These are phyloP conservation scores for Syzygium jambos DNA, from an alignment of 345 rosid species.

Conservation along the genomic window DNA sequence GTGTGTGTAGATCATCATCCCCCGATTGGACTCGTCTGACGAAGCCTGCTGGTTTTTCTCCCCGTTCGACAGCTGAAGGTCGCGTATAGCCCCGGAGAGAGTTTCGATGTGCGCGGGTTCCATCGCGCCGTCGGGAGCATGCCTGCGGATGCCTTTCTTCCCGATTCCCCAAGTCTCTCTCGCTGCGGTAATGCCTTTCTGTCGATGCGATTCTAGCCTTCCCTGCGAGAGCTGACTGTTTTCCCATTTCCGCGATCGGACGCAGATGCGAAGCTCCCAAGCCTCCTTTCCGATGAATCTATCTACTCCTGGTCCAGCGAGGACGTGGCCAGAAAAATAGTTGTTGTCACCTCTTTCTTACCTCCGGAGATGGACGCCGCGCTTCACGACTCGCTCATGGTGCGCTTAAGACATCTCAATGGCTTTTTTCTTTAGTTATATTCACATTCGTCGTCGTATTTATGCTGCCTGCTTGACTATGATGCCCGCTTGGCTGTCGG, in stretches of 20 bases:
- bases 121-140: conserved; percentile 70
- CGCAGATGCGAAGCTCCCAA: conserved; percentile 48
- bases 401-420: conserved; percentile 15
- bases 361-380: conserved; percentile 33
- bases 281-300: conserved; percentile 51
- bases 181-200: conserved; percentile 31
- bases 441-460: background rate
- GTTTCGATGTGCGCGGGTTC: conserved; percentile 63
- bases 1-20: background rate
- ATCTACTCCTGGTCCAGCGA: conserved; percentile 69
- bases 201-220: background rate
- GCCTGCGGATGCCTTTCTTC: conserved; percentile 50
- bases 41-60: background rate
- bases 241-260: conserved; percentile 1
- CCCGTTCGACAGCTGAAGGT: conserved; percentile 38
- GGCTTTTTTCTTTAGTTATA: background rate
- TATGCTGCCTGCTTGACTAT: background rate
- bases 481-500: background rate
- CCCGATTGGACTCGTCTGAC: background rate
- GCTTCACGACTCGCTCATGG: conserved; percentile 47
- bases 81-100: conserved; percentile 54
- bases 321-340: conserved; percentile 59
- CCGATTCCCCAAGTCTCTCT: conserved; percentile 25
- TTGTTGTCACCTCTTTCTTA: conserved; percentile 53
- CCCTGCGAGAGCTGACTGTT: background rate